These are phyloP conservation scores for Hortaea sp. DNA, from an alignment of 2,329 filamentous ascomycete genomes.

Conservation along the genomic window DNA sequence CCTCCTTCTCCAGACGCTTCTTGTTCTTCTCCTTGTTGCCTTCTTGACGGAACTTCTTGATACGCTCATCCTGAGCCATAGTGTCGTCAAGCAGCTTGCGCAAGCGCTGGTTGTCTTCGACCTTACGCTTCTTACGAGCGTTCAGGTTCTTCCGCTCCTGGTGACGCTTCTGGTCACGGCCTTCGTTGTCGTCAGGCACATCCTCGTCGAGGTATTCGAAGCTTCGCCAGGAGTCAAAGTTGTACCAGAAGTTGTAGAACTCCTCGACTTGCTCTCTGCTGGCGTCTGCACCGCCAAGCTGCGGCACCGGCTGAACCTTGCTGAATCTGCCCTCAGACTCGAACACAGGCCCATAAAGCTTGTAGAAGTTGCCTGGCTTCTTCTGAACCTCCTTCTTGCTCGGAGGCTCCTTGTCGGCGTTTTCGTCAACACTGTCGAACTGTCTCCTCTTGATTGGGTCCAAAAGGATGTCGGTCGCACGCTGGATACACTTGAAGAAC, in stretches of 20 bases:
- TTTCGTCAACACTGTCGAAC: conserved; percentile 93
- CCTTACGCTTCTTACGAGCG: conserved; percentile 98
- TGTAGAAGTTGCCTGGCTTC: conserved; percentile 80
- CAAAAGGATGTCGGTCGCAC: conserved; percentile 84
- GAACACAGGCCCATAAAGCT: conserved; percentile 85
- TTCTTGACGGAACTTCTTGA: conserved; percentile 92
- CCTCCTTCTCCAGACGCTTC: conserved; percentile 82
- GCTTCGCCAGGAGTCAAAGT: conserved; percentile 94
- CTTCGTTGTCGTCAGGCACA: conserved; percentile 96
- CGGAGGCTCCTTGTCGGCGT: conserved; percentile 83
- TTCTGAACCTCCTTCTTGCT: conserved; percentile 73
- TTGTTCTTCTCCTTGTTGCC: conserved; percentile 94
- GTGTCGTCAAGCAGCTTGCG: conserved; percentile 82
- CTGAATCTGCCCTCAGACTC: conserved; percentile 89
- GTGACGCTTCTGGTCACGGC: conserved; percentile 97
- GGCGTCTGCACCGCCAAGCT: conserved; percentile 74
- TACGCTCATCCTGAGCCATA: conserved; percentile 78
- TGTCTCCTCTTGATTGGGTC: conserved; percentile 89
- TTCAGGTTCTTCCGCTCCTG: conserved; percentile 98
- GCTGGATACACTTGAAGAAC: conserved; percentile 99
- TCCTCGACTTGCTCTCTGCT: conserved; percentile 80
- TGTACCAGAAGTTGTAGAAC: conserved; percentile 99
- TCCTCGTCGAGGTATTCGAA: conserved; percentile 99
- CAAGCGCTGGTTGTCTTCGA: conserved; percentile 85
- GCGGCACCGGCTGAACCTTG: conserved; percentile 77